Evolutionary conservation across 257 asterid species (phyloP).

Genomic region (Echites panduratus): DNA sequence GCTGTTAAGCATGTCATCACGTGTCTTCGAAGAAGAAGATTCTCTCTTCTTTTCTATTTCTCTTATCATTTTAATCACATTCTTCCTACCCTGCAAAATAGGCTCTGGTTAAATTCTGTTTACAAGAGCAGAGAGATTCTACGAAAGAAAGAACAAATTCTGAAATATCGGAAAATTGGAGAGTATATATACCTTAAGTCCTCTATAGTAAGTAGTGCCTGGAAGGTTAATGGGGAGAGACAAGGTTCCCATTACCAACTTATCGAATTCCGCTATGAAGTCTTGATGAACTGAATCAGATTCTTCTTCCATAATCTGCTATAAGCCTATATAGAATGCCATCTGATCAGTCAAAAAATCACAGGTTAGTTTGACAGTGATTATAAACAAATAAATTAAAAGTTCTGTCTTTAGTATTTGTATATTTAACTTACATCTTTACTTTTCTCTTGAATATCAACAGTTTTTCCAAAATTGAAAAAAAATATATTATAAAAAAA

Average conservation of each 20-base stretch:
- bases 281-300: neutral
- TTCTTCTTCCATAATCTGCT: constrained; percentile 19
- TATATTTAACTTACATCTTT: constrained; percentile 46
- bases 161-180: neutral
- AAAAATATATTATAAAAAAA: too few species aligned
- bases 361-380: neutral
- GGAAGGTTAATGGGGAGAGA: constrained; percentile 26
- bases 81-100: constrained; percentile 66
- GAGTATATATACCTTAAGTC: constrained; percentile 12
- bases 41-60: constrained; percentile 58
- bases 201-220: constrained; percentile 17
- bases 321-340: constrained; percentile 15
- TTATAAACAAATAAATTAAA: neutral
- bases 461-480: constrained; percentile 32
- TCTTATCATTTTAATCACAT: constrained; percentile 45
- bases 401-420: too few species aligned
- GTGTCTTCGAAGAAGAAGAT: constrained; percentile 28
- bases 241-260: constrained; percentile 17
- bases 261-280: constrained; percentile 15
- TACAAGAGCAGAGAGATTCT: neutral
- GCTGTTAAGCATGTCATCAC: constrained; percentile 62
- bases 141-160: neutral
- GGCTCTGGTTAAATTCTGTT: neutral
- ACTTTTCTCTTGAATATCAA: constrained; percentile 80
- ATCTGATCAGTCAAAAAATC: constrained; percentile 13